A percentile compares a stretch with the other conserved stretches of the same genome.
phyloP scores from a whole-genome alignment of 352 stramenopile genomes.

The Pythium oligandrum region DNA sequence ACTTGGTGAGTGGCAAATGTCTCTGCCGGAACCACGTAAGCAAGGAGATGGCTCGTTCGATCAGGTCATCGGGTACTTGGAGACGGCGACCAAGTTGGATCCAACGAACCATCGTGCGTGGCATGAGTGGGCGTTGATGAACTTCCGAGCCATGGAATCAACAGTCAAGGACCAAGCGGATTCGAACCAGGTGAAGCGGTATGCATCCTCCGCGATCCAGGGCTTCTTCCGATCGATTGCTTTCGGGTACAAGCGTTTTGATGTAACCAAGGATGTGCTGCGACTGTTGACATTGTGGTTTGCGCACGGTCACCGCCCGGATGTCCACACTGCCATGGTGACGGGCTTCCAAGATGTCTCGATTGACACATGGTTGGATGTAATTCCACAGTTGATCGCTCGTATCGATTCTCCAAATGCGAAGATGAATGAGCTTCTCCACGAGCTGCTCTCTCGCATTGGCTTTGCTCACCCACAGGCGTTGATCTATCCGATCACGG shows the following conservation, averaged over 20 bases:
- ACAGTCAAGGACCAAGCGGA: conserved; percentile 53
- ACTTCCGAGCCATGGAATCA: conserved; percentile 89
- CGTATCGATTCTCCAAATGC: conserved; percentile 81
- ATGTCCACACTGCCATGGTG: conserved; percentile 82
- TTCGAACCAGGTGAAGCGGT: conserved; percentile 38
- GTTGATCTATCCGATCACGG: conserved; percentile 98
- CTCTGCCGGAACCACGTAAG: conserved; percentile 61
- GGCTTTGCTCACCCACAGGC: conserved; percentile 96
- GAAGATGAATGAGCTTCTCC: conserved; percentile 76
- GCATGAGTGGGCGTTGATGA: conserved; percentile 98
- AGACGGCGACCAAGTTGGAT: conserved; percentile 77
- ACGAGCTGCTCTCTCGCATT: conserved; percentile 90
- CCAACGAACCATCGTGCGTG: conserved; percentile 95
- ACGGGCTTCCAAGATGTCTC: conserved; percentile 91
- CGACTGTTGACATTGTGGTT: conserved; percentile 99
- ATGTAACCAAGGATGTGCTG: conserved; percentile 96
- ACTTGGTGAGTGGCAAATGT: conserved; percentile 83
- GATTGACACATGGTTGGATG: conserved; percentile 98
- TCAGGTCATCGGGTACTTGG: conserved; percentile 75
- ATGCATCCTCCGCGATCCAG: conserved; percentile 93
- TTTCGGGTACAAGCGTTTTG: conserved; percentile 93
- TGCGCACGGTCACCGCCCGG: conserved; percentile 90
- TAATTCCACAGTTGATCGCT: conserved; percentile 98
- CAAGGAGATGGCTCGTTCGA: conserved; percentile 70
- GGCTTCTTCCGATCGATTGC: conserved; percentile 98